phyloP scores from a whole-genome alignment of 2,329 filamentous ascomycete species.

The Diaporthe sp. region DNA sequence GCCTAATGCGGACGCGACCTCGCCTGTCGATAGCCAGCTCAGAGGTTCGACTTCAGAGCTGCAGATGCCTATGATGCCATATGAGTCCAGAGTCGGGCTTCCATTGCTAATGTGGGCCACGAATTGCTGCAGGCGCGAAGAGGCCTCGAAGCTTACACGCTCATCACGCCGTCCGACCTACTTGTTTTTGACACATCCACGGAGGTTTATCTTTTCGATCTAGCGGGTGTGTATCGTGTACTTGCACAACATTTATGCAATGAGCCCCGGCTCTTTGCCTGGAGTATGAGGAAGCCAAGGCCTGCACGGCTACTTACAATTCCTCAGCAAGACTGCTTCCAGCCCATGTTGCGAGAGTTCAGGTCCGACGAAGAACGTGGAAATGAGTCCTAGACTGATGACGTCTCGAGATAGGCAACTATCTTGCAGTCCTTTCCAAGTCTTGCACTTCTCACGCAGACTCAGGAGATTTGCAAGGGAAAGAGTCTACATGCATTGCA shows the following conservation, averaged over 20 bases:
- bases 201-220: conserved; percentile 7
- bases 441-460: neutral
- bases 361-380: conserved; percentile 10
- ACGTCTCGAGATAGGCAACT: neutral
- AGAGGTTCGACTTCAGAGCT: conserved; percentile 10
- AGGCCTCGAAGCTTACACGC: conserved; percentile 28
- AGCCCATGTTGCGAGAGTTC: neutral
- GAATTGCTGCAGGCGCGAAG: conserved; percentile 15
- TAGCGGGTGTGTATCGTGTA: conserved; percentile 17
- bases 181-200: conserved; percentile 25
- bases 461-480: neutral
- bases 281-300: conserved; percentile 1
- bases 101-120: neutral
- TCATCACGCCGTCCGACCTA: conserved; percentile 13
- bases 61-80: conserved; percentile 20
- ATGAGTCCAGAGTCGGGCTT: neutral
- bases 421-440: neutral
- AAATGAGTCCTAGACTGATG: conserved; percentile 29
- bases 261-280: conserved; percentile 9
- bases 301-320: conserved; percentile 6
- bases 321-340: neutral
- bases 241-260: conserved; percentile 3
- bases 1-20: conserved; percentile 18
- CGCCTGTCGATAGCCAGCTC: conserved; percentile 5
- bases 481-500: conserved; percentile 31